Evolutionary conservation across 2,329 filamentous ascomycete genomes (phyloP), one percentile per base, ranked within the genome.

Genomic region (Colletotrichum orchidophilum): DNA sequence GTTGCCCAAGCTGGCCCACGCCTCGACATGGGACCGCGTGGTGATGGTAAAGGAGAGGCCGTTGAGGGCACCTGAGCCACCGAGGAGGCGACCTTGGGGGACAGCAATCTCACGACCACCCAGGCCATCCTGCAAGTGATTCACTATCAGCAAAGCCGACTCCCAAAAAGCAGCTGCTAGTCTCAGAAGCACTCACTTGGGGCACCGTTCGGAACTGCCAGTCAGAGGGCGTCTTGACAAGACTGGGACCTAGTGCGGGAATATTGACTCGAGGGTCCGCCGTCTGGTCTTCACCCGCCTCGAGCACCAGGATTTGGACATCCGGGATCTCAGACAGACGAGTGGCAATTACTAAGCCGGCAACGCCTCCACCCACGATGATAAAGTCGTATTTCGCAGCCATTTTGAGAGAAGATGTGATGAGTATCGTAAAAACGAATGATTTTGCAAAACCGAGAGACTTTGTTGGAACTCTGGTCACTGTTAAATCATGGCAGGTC

Each of bases 21-120:
- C 75, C 50, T 79, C 77, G 26, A 79, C 67, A 31, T 72, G 74
- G 21, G 70, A 65, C 26, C 73, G 70, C 2, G 76, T 72, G 4
- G 74, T 74, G 7, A 74, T 59, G 4, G 72, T 73, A 35, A 78
- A 78, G 49, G 73, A 67, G 15, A 74, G 73, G 50, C 74, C 74
- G 55, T 80, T 80, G 60, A 80, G 66, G 3, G 75, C 77, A 54
- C 77, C 78, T 1, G 75, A 78, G n/a, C 77, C 77, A 6, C 78
- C 78, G 0, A 77, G 73, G 5, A 73, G 35, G 9, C 70, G 67
- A 21, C 75, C 76, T 33, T 77, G 75, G 11, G 75, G 70, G 8
- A 76, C 71, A 12, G 39, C 62, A 42, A 77, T 73, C 39, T 73
- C 54, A 35, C 74, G 71, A 11, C 73, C 71, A 13, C 73, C 66